Base-by-base conservation (phyloP, 495 filamentous ascomycete species). In the Friedmanniomyces endolithicus region DNA sequence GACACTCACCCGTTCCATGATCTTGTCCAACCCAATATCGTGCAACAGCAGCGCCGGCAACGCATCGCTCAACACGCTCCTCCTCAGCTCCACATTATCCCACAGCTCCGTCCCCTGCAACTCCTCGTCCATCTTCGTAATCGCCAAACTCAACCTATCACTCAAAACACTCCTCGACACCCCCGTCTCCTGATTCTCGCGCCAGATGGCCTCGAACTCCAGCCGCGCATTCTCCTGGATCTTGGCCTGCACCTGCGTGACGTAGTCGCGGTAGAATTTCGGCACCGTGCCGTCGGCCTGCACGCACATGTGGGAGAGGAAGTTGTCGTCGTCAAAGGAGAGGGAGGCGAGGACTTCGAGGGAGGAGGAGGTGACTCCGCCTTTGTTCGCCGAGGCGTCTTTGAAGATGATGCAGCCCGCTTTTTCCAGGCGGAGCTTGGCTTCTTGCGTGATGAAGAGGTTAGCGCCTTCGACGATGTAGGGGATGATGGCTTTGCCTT, bases 401-500 rank as follows among this genome's bases (percentile, higher is more conserved):
- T 98, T 98, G 79, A 87, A 97, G 41, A 98, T 69, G 61, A 97
- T 83, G 65, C 85, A 88, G 57, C 94, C 94, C 27, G 92, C 90
- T 62, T 86, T 82, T 72, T 98, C 92, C 6, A 98, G 79, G 20
- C 88, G 84, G 53, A 97, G 76, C 76, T 98, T 98, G 60, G 88
- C 89, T 65, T 98, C 92, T 71, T 98, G 94, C 12, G 92, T 97
- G 71, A 98, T 92, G 79, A 98, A 98, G 39, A 98, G 75, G 66
- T 98, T 98, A 65, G 92, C 92, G 20, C 92, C 92, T 70, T 98
- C 92, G 45, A 98, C 92, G 27, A 98, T 90, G 73, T 92, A 97
- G 6, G 89, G 89, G 54, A 98, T 84, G 6, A 77, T 78, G 16
- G 76, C 76, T 73, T 92, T 94, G 70, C 87, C 86, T 55, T 92